Evolutionary conservation across 257 asterid species (phyloP).

Genomic region (Solanum tarapatanum): DNA sequence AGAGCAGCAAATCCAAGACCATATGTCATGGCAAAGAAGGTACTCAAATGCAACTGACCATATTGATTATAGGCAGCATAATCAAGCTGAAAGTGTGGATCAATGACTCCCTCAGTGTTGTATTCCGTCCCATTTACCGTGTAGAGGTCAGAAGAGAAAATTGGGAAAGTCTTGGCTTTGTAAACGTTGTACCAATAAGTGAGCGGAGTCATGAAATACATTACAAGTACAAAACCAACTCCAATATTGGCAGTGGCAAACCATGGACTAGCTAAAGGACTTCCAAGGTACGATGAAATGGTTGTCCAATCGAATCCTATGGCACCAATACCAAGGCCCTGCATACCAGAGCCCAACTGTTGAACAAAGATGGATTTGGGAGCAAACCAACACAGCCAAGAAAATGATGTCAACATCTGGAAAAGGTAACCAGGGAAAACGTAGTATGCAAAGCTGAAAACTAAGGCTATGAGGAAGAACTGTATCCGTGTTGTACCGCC

Average conservation of each 20-base stretch:
- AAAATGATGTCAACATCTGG: constrained; percentile 19
- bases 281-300: constrained; percentile 30
- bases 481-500: constrained; percentile 23
- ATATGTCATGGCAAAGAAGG: constrained; percentile 32
- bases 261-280: constrained; percentile 52
- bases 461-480: constrained; percentile 32
- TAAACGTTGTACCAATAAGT: constrained; percentile 36
- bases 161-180: constrained; percentile 38
- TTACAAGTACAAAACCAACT: constrained; percentile 15
- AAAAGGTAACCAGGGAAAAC: constrained; percentile 30
- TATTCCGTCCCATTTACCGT: constrained; percentile 12
- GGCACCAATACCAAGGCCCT: constrained; percentile 35
- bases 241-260: constrained; percentile 35
- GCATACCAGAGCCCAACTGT: constrained; percentile 38
- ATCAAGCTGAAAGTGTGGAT: constrained; percentile 29
- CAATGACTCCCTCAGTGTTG: constrained; percentile 9
- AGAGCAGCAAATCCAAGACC: constrained; percentile 42
- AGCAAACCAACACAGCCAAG: constrained; percentile 45
- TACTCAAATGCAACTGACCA: constrained; percentile 28
- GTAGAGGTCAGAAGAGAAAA: constrained; percentile 22
- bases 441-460: constrained; percentile 24
- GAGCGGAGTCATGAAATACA: constrained; percentile 27
- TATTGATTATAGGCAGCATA: constrained; percentile 14
- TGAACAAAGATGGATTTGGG: constrained; percentile 27
- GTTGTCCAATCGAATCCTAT: constrained; percentile 38